phyloP scores from a whole-genome alignment of 2,329 filamentous ascomycete species.

The Aphanoascus verrucosus region DNA sequence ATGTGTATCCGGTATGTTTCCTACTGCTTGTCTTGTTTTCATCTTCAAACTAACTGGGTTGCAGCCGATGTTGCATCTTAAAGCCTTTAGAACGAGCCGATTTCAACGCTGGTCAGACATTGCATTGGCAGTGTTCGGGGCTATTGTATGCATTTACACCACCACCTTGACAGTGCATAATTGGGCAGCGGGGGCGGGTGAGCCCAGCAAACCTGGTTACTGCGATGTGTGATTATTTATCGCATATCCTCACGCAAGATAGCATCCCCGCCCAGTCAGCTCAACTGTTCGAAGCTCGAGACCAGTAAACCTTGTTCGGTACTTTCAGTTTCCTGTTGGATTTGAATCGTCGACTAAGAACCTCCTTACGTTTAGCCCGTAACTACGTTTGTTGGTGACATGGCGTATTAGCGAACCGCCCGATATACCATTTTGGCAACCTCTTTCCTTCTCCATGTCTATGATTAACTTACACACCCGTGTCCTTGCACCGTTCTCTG shows the following conservation, averaged over 20 bases:
- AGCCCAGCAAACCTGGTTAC: conserved; percentile 48
- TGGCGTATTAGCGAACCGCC: too few species aligned
- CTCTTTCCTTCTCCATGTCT: too few species aligned
- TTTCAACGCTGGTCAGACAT: conserved; percentile 64
- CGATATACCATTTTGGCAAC: too few species aligned
- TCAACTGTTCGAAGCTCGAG: not conserved
- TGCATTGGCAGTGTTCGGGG: conserved; percentile 65
- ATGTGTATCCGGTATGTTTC: conserved; percentile 83
- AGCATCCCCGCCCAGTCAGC: not conserved
- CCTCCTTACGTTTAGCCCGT: too few species aligned
- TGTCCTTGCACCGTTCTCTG: too few species aligned
- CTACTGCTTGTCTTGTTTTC: not conserved
- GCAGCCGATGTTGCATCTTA: conserved; percentile 82
- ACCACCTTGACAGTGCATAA: conserved; percentile 75
- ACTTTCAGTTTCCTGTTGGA: not conserved
- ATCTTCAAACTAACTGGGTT: conserved; percentile 11
- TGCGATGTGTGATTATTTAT: conserved; percentile 39
- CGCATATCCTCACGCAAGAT: not conserved
- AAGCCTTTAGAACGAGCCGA: conserved; percentile 59
- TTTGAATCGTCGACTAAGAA: not conserved
- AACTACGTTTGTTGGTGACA: too few species aligned
- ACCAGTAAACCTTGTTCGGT: not conserved
- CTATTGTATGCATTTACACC: conserved; percentile 84
- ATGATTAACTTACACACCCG: too few species aligned
- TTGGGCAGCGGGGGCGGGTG: conserved; percentile 58